Conservation (phyloP, 306 rosid species). For the Citrullus amarus region DNA sequence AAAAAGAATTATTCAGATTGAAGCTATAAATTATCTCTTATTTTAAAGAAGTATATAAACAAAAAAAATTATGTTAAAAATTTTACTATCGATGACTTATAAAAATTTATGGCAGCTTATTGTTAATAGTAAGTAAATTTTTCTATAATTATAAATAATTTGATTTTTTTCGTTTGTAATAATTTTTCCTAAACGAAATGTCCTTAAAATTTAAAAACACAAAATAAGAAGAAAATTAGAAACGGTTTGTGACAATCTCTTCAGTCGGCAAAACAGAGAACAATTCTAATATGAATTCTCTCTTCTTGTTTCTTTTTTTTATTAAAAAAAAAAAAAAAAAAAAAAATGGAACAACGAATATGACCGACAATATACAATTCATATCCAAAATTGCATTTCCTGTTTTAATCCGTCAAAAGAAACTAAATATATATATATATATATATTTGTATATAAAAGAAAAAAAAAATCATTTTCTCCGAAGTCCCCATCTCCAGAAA, state of each 20-base stretch:
- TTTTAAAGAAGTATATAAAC: not conserved
- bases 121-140: too few species aligned
- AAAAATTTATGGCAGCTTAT: too few species aligned
- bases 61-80: too few species aligned
- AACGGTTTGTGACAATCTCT: not conserved
- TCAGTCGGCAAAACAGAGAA: constrained; percentile 10
- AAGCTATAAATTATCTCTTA: too few species aligned
- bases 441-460: not conserved
- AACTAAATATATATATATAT: not conserved
- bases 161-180: too few species aligned
- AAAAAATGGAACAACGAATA: not conserved
- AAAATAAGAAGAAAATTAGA: not conserved
- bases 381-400: not conserved
- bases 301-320: not conserved
- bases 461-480: not conserved
- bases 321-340: not conserved
- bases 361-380: constrained; percentile 1
- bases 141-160: too few species aligned
- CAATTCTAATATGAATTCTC: constrained; percentile 7
- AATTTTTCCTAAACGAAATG: not conserved
- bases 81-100: too few species aligned
- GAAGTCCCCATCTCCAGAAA: not conserved
- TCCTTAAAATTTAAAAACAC: not conserved
- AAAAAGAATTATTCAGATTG: too few species aligned
- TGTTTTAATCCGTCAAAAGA: not conserved